These are phyloP conservation scores for Marasmius tenuissimus DNA, from an alignment of 1,284 basidiomycete genomes.

Conservation along the genomic window DNA sequence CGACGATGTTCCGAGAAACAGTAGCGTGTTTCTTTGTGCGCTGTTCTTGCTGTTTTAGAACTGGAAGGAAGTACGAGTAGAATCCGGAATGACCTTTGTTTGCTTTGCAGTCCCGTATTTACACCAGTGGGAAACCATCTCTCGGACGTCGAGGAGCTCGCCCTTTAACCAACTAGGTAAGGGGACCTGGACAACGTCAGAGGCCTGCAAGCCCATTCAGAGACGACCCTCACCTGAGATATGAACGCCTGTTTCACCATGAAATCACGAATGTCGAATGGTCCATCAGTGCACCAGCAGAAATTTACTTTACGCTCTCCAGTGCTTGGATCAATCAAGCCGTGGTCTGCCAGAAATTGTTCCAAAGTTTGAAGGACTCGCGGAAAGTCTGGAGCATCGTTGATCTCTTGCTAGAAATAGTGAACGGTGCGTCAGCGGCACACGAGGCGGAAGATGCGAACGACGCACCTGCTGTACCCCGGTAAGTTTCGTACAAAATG, in stretches of 20 bases:
- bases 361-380: conserved; percentile 66
- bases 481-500: conserved; percentile 86
- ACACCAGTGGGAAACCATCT: conserved; percentile 48
- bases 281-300: conserved; percentile 80
- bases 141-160: conserved; percentile 70
- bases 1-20: conserved; percentile 49
- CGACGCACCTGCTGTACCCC: conserved; percentile 84
- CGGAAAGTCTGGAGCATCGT: conserved; percentile 76
- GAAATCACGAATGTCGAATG: conserved; percentile 84
- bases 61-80: background rate
- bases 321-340: conserved; percentile 58
- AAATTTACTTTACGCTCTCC: conserved; percentile 59
- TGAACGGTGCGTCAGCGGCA: conserved; percentile 1
- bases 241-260: conserved; percentile 87
- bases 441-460: conserved; percentile 10
- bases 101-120: conserved; percentile 1
- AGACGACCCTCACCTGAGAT: conserved; percentile 54
- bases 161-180: conserved; percentile 72
- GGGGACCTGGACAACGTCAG: conserved; percentile 43
- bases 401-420: conserved; percentile 68
- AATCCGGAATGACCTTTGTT: conserved; percentile 6
- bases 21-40: background rate
- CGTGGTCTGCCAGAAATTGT: conserved; percentile 67
- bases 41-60: background rate
- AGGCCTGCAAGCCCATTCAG: conserved; percentile 27